Conservation (phyloP, 2,329 filamentous ascomycete genomes). For the Sporothrix schenckii region DNA sequence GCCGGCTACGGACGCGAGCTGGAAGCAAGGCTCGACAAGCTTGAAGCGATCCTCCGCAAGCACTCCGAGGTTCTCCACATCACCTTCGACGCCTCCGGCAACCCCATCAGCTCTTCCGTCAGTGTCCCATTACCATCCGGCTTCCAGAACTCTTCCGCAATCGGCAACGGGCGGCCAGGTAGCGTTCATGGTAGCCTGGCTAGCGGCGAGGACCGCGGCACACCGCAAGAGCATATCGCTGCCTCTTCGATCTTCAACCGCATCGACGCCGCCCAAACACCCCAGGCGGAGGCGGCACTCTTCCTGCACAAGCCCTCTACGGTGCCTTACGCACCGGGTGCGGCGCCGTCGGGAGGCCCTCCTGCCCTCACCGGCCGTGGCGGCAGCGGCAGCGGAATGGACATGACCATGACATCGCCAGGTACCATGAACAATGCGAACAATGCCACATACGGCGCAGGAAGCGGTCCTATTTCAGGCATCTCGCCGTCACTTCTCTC, state of each 20-base stretch:
- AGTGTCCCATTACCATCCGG: background rate
- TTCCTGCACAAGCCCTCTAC: slow-evolving; percentile 63
- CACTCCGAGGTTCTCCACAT: slow-evolving; percentile 69
- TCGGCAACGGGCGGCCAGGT: slow-evolving; percentile 40
- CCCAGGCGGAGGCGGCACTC: slow-evolving; percentile 62
- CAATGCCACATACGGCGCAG: slow-evolving; percentile 28
- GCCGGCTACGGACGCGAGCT: slow-evolving; percentile 73
- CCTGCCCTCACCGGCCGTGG: slow-evolving; percentile 11
- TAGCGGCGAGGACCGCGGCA: slow-evolving; percentile 57
- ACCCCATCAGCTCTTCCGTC: slow-evolving; percentile 38
- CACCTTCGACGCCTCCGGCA: slow-evolving; percentile 50
- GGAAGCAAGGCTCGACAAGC: slow-evolving; percentile 70
- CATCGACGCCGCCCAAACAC: slow-evolving; percentile 52
- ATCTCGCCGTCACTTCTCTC: slow-evolving; percentile 47
- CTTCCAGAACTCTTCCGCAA: background rate
- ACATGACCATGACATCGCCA: slow-evolving; percentile 54
- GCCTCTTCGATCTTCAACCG: slow-evolving; percentile 51
- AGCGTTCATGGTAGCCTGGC: slow-evolving; percentile 55
- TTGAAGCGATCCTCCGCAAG: slow-evolving; percentile 66
- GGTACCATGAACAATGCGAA: slow-evolving; percentile 39
- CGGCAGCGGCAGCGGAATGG: slow-evolving; percentile 53
- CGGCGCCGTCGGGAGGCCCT: slow-evolving; percentile 11
- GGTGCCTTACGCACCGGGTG: slow-evolving; percentile 6
- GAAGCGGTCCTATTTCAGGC: slow-evolving; percentile 41
- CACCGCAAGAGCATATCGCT: slow-evolving; percentile 52